These are phyloP conservation scores for Lepiota venenata DNA, from an alignment of 768 basidiomycete genomes.

Conservation along the genomic window DNA sequence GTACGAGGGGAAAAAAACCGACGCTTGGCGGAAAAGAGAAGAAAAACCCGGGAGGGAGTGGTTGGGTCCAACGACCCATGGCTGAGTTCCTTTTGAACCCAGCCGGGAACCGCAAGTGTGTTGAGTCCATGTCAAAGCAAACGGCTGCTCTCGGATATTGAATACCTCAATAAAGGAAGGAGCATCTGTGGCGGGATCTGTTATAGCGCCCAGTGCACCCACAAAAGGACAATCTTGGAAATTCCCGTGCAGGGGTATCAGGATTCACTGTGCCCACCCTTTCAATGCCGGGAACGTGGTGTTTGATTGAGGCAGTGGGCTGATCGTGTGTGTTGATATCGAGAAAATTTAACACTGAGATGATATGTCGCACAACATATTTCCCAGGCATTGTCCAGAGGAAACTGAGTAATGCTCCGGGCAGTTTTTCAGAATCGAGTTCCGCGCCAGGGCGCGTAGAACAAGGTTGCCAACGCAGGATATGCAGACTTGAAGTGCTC, in stretches of 20 bases:
- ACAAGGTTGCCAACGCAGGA: slow-evolving; percentile 2
- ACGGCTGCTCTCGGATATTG: neutral
- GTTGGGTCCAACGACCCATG: neutral
- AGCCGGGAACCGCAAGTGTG: neutral
- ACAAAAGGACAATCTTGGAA: neutral
- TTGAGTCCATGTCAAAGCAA: neutral
- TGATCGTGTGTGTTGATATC: neutral
- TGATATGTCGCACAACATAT: neutral
- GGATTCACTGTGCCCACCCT: neutral
- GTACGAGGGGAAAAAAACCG: too few species aligned
- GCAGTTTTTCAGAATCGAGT: neutral
- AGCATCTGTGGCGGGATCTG: slow-evolving; percentile 1
- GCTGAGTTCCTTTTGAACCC: slow-evolving; percentile 4
- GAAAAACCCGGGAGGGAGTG: neutral
- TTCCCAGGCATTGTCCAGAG: neutral
- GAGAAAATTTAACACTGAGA: neutral
- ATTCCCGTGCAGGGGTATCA: slow-evolving; percentile 6
- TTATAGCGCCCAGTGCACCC: neutral
- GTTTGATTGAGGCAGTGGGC: neutral
- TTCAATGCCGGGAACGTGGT: neutral
- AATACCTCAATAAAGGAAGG: neutral
- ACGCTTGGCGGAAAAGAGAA: too few species aligned
- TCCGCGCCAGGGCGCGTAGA: neutral
- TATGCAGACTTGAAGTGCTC: neutral
- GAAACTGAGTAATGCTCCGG: neutral